phyloP scores from a whole-genome alignment of 2,329 filamentous ascomycete species.

The Cercospora beticola region DNA sequence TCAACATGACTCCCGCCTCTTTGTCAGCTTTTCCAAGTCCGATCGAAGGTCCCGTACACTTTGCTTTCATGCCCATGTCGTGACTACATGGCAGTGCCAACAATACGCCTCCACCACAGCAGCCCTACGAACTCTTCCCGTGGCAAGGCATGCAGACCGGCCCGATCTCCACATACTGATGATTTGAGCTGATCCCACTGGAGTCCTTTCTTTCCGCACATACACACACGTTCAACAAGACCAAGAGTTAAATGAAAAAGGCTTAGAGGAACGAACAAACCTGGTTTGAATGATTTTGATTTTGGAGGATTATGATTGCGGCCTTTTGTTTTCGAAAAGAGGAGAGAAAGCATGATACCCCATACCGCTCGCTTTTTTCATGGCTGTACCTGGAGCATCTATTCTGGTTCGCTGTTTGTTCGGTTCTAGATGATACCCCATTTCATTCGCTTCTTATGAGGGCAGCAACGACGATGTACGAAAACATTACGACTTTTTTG shows the following conservation, averaged over 20 bases:
- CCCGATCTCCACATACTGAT: conserved; percentile 3
- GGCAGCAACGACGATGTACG: neutral
- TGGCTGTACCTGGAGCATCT: neutral
- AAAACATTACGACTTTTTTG: neutral
- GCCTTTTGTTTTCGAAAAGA: neutral
- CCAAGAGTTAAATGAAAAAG: neutral
- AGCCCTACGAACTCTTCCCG: neutral
- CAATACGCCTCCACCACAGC: conserved; percentile 1
- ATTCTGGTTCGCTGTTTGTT: conserved; percentile 5
- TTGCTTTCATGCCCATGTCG: conserved; percentile 33
- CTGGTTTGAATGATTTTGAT: neutral
- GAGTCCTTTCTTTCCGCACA: neutral
- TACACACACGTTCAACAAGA: neutral
- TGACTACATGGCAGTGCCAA: conserved; percentile 29
- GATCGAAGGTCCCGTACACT: conserved; percentile 30
- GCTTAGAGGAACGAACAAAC: neutral
- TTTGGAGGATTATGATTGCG: neutral
- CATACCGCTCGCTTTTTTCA: conserved; percentile 3
- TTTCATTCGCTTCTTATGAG: conserved; percentile 15
- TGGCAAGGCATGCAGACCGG: neutral
- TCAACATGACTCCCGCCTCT: conserved; percentile 28
- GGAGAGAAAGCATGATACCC: conserved; percentile 4
- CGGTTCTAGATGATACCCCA: conserved; percentile 14
- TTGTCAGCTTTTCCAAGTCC: conserved; percentile 35
- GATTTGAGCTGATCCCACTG: neutral